A percentile compares a stretch with the other conserved stretches of the same genome.
Evolutionary conservation across 306 rosid genomes (phyloP).

Genomic region (cucumber (Cucumis sativus)): DNA sequence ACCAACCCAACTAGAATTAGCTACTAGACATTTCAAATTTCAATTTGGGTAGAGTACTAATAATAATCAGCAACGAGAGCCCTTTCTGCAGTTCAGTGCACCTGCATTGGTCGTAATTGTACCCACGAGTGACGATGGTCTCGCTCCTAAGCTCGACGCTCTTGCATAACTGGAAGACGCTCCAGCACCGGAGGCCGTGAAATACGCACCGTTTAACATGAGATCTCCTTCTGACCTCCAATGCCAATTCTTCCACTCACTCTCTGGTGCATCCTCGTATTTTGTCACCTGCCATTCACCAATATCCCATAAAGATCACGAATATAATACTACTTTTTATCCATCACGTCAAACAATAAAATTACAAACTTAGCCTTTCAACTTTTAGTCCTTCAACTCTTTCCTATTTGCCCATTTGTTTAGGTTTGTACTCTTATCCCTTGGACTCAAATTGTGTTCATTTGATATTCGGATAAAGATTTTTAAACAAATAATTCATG

Average conservation of each 20-base stretch:
- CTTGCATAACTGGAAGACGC: conserved; percentile 84
- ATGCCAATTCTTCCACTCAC: conserved; percentile 77
- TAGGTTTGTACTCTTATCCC: no score
- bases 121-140: conserved; percentile 79
- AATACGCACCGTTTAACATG: conserved; percentile 73
- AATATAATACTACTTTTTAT: no score
- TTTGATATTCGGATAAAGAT: no score
- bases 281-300: conserved; percentile 58
- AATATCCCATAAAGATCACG: neutral
- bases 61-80: conserved; percentile 65
- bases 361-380: no score
- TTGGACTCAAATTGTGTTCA: no score
- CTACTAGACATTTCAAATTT: neutral
- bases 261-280: conserved; percentile 86
- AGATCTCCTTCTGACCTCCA: conserved; percentile 92
- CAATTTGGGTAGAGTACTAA: conserved; percentile 3
- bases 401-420: no score
- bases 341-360: no score
- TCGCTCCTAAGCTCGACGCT: conserved; percentile 88
- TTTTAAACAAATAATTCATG: no score
- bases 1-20: neutral
- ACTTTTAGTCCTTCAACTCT: no score
- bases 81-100: conserved; percentile 57
- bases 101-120: conserved; percentile 58
- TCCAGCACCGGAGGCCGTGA: conserved; percentile 69